Evolutionary conservation across 2,329 filamentous ascomycete species (phyloP).

Genomic region (Acrodontium crateriforme): DNA sequence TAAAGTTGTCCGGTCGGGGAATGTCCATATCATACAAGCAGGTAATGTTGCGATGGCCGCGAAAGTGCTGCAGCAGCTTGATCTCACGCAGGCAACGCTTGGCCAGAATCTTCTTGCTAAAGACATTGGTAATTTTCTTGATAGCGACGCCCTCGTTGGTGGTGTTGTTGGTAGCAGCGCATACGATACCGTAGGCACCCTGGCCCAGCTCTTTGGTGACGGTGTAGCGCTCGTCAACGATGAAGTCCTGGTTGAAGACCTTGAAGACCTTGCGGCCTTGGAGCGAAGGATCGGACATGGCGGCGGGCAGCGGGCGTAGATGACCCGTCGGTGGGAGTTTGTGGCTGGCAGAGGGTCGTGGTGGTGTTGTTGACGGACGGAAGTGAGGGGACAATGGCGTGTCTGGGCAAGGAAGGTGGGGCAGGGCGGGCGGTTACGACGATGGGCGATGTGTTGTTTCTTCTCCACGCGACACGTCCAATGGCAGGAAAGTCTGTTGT

Average conservation of each 20-base stretch:
- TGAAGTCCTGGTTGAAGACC: slow-evolving; percentile 99
- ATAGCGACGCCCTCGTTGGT: slow-evolving; percentile 91
- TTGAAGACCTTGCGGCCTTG: slow-evolving; percentile 84
- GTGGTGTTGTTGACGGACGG: too few relatives aligned
- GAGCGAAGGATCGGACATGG: slow-evolving; percentile 42
- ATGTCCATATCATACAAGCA: slow-evolving; percentile 99
- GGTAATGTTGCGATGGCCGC: slow-evolving; percentile 60
- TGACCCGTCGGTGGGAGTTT: too few relatives aligned
- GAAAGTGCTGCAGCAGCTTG: slow-evolving; percentile 95
- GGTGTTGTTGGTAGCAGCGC: slow-evolving; percentile 82
- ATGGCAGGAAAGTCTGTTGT: too few relatives aligned
- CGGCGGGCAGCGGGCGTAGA: slow-evolving; percentile 7
- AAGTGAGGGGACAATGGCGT: too few relatives aligned
- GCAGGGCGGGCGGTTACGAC: slow-evolving; percentile 1
- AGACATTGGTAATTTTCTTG: slow-evolving; percentile 99
- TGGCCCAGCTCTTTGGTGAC: slow-evolving; percentile 98
- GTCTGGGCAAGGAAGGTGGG: too few relatives aligned
- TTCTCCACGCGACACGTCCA: too few relatives aligned
- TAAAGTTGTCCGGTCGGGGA: slow-evolving; percentile 91
- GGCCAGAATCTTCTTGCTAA: slow-evolving; percentile 98
- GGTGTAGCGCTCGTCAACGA: slow-evolving; percentile 94
- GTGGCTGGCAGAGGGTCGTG: too few relatives aligned
- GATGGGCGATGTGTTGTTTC: slow-evolving; percentile 15
- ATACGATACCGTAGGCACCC: slow-evolving; percentile 97
- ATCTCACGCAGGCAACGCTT: slow-evolving; percentile 97